Percentiles rank a stretch among this genome's conserved stretches.
These are phyloP conservation scores for Lentinula aciculospora DNA, from an alignment of 768 basidiomycete species.

Conservation along the genomic window DNA sequence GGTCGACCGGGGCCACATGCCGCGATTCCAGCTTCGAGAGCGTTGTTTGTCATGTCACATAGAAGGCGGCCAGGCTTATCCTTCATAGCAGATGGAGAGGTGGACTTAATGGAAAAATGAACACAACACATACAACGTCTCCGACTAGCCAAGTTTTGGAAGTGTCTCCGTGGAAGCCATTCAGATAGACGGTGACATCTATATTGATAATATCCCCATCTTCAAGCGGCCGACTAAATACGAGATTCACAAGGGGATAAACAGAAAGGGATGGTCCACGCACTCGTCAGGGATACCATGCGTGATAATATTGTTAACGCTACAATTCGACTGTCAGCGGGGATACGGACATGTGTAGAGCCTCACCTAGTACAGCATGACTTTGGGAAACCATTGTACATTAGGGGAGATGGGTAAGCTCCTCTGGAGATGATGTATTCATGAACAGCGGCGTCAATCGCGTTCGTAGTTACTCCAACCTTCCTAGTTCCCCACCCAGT, in stretches of 20 bases:
- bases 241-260: not conserved
- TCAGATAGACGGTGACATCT: constrained; percentile 79
- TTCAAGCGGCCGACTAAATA: constrained; percentile 64
- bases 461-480: constrained; percentile 70
- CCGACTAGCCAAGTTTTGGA: constrained; percentile 82
- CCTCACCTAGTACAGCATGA: constrained; percentile 67
- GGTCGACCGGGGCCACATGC: constrained; percentile 70
- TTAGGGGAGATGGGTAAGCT: constrained; percentile 86
- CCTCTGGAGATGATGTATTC: constrained; percentile 57
- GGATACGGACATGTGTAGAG: not conserved
- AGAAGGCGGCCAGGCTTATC: constrained; percentile 68
- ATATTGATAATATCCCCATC: constrained; percentile 86
- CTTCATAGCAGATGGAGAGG: constrained; percentile 35
- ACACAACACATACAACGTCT: constrained; percentile 47
- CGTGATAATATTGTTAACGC: constrained; percentile 80
- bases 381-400: constrained; percentile 69
- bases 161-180: constrained; percentile 88
- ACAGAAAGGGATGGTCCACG: constrained; percentile 15
- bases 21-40: constrained; percentile 63
- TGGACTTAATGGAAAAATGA: not conserved
- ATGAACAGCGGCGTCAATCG: constrained; percentile 70
- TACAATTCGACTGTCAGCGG: constrained; percentile 46
- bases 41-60: constrained; percentile 53
- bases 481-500: constrained; percentile 18
- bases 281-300: constrained; percentile 93